phyloP scores from a whole-genome alignment of 2,329 filamentous ascomycete species.

The Magnaporthiopsis incrustans region DNA sequence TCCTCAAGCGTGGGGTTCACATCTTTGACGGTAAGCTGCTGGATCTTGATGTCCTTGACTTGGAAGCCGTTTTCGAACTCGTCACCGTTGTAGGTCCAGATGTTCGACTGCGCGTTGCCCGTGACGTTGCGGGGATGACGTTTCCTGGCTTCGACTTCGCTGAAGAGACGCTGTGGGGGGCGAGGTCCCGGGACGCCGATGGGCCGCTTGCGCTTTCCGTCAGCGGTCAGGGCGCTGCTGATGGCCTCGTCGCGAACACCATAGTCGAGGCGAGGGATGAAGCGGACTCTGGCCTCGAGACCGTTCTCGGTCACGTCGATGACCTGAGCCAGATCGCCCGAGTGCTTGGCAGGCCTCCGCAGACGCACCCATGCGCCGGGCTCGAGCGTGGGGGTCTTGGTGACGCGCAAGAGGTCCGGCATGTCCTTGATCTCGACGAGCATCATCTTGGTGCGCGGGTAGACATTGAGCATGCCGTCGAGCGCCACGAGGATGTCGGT shows the following conservation, averaged over 20 bases:
- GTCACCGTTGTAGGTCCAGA: slow-evolving; percentile 79
- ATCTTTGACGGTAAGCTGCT: slow-evolving; percentile 74
- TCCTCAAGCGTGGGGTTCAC: slow-evolving; percentile 93
- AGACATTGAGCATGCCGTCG: slow-evolving; percentile 81
- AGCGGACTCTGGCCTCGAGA: slow-evolving; percentile 74
- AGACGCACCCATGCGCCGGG: slow-evolving; percentile 90
- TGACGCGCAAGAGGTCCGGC: slow-evolving; percentile 87
- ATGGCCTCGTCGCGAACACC: slow-evolving; percentile 70
- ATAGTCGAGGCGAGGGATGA: slow-evolving; percentile 89
- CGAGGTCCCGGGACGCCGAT: slow-evolving; percentile 52
- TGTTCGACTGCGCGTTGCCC: slow-evolving; percentile 68
- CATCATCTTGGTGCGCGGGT: slow-evolving; percentile 77
- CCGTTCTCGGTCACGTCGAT: slow-evolving; percentile 90
- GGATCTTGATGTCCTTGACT: slow-evolving; percentile 88
- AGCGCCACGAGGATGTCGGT: slow-evolving; percentile 78
- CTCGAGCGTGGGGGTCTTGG: slow-evolving; percentile 76
- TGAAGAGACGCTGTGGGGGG: slow-evolving; percentile 86
- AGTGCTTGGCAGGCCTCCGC: slow-evolving; percentile 70
- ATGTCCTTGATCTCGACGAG: slow-evolving; percentile 95
- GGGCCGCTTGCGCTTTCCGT: slow-evolving; percentile 74
- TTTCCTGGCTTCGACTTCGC: slow-evolving; percentile 86
- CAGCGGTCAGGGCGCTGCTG: slow-evolving; percentile 35
- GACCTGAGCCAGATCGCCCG: slow-evolving; percentile 84
- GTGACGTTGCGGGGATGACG: slow-evolving; percentile 58
- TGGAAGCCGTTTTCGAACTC: slow-evolving; percentile 90